Conservation (phyloP, 371 early-diverging fungal genomes). For the Entomophthora muscae region DNA sequence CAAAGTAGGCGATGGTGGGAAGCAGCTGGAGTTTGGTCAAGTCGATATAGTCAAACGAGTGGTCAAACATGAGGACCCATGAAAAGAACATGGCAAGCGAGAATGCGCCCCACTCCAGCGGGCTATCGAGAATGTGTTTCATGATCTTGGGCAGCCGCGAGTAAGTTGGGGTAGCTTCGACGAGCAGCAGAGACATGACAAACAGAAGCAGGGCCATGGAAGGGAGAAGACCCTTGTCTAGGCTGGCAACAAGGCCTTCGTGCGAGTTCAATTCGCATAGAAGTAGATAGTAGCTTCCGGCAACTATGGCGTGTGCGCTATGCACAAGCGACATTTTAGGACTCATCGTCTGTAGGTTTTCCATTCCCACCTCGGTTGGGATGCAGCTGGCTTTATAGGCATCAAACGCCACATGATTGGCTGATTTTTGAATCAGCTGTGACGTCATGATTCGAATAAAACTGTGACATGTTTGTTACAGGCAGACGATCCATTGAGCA, state of each 20-base stretch:
- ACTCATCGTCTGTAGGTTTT: too few species aligned
- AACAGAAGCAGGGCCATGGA: not conserved
- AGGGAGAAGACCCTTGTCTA: not conserved
- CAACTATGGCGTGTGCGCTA: not conserved
- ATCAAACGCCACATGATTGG: too few species aligned
- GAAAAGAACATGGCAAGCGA: not conserved
- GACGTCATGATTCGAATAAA: too few species aligned
- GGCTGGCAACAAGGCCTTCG: not conserved
- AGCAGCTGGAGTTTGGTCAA: not conserved
- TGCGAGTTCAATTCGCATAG: not conserved
- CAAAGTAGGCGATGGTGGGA: not conserved
- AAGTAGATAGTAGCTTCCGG: slow-evolving; percentile 2
- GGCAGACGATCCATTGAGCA: too few species aligned
- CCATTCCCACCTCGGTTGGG: too few species aligned
- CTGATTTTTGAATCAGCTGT: too few species aligned
- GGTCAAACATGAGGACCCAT: not conserved
- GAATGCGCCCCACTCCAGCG: not conserved
- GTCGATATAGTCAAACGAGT: not conserved
- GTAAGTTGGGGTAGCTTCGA: not conserved
- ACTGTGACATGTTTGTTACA: too few species aligned
- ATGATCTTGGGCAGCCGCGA: not conserved
- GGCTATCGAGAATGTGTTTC: not conserved
- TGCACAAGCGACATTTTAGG: not conserved
- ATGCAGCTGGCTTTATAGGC: too few species aligned
- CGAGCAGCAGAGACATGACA: not conserved